Conservation (phyloP, 257 asterid species). For the Solanum pinnatisectum region DNA sequence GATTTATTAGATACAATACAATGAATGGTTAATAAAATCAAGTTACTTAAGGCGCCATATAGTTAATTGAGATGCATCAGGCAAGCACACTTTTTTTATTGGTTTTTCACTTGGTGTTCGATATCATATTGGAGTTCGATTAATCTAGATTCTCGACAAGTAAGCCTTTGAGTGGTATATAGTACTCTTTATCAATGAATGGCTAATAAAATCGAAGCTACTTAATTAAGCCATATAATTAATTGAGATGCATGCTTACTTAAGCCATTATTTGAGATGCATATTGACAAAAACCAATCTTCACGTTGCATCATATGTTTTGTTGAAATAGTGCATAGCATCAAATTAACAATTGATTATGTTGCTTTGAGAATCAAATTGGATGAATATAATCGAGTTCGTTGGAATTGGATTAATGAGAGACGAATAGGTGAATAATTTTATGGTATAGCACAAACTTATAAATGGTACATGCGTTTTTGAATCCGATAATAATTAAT, state of each 20-base stretch:
- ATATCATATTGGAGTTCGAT: too few species aligned
- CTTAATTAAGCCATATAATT: too few species aligned
- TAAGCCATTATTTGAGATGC: not conserved
- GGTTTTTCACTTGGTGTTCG: too few species aligned
- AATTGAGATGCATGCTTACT: not conserved
- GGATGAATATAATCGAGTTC: not conserved
- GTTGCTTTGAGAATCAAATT: not conserved
- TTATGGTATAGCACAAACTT: not conserved
- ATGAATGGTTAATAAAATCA: not conserved
- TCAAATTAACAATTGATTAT: not conserved
- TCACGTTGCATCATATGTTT: not conserved
- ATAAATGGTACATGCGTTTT: not conserved
- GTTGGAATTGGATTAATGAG: not conserved
- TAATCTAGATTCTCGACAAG: accelerated
- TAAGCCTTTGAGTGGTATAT: too few species aligned
- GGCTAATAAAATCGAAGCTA: too few species aligned
- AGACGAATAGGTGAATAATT: not conserved
- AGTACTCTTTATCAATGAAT: too few species aligned
- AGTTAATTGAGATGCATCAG: not conserved
- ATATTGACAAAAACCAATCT: not conserved
- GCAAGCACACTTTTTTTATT: too few species aligned
- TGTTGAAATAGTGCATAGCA: not conserved
- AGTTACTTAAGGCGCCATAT: not conserved
- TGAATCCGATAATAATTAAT: not conserved
- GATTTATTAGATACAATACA: not conserved